Percentiles rank a stretch among this genome's conserved stretches.
Evolutionary conservation across 768 basidiomycete genomes (phyloP).

Genomic region (Chalciporus pseudorubinellus): DNA sequence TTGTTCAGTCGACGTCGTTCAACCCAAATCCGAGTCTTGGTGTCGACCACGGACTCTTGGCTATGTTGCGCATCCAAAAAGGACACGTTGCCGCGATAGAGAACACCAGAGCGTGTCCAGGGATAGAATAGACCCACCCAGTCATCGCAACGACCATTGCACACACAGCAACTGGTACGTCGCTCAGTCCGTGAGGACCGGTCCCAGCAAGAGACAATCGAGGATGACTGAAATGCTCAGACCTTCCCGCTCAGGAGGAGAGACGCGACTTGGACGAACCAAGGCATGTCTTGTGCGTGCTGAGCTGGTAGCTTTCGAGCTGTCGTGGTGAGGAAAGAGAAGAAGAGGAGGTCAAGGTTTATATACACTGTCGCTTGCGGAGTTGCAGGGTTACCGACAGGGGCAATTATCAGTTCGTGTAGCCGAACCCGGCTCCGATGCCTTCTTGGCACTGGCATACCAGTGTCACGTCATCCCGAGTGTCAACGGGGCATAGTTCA

Average conservation of each 20-base stretch:
- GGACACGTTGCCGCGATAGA: constrained; percentile 24
- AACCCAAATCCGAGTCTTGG: too few relatives aligned
- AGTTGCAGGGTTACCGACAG: constrained; percentile 1
- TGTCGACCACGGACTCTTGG: too few relatives aligned
- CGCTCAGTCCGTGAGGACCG: constrained; percentile 25
- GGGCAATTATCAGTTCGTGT: too few relatives aligned
- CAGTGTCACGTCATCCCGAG: too few relatives aligned
- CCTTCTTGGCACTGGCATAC: too few relatives aligned
- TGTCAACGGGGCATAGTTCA: too few relatives aligned
- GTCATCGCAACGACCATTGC: constrained; percentile 20
- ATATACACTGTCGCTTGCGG: constrained; percentile 9
- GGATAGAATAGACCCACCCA: constrained; percentile 17
- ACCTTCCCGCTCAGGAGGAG: constrained; percentile 34
- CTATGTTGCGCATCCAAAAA: constrained; percentile 9
- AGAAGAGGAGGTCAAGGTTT: constrained; percentile 3
- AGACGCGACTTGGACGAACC: constrained; percentile 8
- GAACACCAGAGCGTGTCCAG: neutral
- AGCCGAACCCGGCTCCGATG: too few relatives aligned
- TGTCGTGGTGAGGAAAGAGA: constrained; percentile 12
- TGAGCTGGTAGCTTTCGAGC: constrained; percentile 32
- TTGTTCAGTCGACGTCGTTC: neutral
- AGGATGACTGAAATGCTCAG: constrained; percentile 30
- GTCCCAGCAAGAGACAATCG: constrained; percentile 30
- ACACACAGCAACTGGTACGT: constrained; percentile 23
- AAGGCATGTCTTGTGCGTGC: constrained; percentile 22